Percentiles rank a stretch among this genome's conserved stretches.
Conservation (phyloP, 1,139 yeast species). For the Lodderomyces beijingensis region DNA sequence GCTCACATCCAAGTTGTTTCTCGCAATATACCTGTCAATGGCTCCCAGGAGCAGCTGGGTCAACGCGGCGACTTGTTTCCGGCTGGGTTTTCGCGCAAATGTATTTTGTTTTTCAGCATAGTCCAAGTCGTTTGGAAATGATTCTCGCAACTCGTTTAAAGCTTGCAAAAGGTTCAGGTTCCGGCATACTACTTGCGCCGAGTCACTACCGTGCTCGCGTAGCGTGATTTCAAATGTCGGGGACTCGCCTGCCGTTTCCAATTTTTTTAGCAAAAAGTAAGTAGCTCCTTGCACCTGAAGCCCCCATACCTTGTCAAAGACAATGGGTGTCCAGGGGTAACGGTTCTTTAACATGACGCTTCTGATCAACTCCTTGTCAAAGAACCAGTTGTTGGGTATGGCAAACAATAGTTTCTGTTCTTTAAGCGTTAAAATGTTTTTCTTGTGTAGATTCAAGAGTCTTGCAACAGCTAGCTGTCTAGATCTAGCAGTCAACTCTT, state of each 20-base stretch:
- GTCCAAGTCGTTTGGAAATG: conserved; percentile 2
- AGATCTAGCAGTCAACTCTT: conserved; percentile 6
- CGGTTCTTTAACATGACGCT: conserved; percentile 11
- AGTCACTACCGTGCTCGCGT: conserved; percentile 9
- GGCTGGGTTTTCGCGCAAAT: conserved; percentile 5
- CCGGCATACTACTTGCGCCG: conserved; percentile 15
- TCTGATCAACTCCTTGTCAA: conserved; percentile 18
- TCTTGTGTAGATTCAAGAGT: conserved; percentile 5
- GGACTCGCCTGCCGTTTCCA: conserved; percentile 6
- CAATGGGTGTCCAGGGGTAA: conserved; percentile 7
- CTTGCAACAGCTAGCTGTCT: conserved; percentile 5
- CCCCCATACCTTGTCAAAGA: conserved; percentile 29
- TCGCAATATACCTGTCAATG: conserved; percentile 1
- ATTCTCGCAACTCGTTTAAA: conserved; percentile 2
- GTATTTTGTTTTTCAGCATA: conserved; percentile 2
- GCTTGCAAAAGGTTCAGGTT: conserved; percentile 13
- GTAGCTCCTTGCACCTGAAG: conserved; percentile 12
- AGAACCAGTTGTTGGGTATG: conserved; percentile 4
- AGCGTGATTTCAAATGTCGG: conserved; percentile 15
- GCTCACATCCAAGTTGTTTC: background rate
- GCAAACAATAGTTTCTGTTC: conserved; percentile 15
- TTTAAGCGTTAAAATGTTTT: conserved; percentile 18
- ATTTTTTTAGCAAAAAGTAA: conserved; percentile 18
- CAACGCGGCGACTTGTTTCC: conserved; percentile 5
- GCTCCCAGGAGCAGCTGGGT: background rate